These are phyloP conservation scores for Breviolum minutum DNA, from an alignment of 73 alveolate genomes.

Conservation along the genomic window DNA sequence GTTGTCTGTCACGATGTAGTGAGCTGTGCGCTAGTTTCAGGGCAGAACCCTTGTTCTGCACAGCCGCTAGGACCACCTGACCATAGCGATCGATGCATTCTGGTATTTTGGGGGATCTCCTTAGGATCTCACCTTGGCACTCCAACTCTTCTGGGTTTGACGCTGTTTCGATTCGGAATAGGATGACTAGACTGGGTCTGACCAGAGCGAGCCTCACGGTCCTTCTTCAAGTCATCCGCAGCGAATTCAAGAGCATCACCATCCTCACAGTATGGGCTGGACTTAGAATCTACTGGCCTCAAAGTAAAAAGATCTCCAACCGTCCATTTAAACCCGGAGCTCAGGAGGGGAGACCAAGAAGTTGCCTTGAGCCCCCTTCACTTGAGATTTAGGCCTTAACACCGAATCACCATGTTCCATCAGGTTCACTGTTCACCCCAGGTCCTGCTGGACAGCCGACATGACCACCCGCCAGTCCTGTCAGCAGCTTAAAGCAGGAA, in stretches of 20 bases:
- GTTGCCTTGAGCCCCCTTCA: too few relatives aligned
- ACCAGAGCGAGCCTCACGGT: constrained; percentile 12
- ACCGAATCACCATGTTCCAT: not conserved
- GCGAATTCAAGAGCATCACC: constrained; percentile 67
- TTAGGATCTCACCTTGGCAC: too few relatives aligned
- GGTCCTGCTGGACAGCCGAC: constrained; percentile 62
- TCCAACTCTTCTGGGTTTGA: too few relatives aligned
- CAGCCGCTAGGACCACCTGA: constrained; percentile 76
- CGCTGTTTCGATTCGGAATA: too few relatives aligned
- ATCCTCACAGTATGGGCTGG: constrained; percentile 3
- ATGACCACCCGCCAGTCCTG: constrained; percentile 95
- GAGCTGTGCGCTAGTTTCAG: constrained; percentile 13
- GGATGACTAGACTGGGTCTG: not conserved
- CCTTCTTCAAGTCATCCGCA: constrained; percentile 23
- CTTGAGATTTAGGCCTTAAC: not conserved
- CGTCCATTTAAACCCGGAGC: too few relatives aligned
- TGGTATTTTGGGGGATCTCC: not conserved
- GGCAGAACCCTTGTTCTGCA: constrained; percentile 69
- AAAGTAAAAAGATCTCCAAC: too few relatives aligned
- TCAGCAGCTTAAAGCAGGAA: too few relatives aligned
- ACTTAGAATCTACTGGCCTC: too few relatives aligned
- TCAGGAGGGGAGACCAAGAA: too few relatives aligned
- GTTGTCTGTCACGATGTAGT: constrained; percentile 23
- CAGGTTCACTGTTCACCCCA: too few relatives aligned
- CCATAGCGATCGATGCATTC: not conserved